Base-by-base conservation (phyloP, 2,329 filamentous ascomycete genomes). In the Monosporascus cannonballus region DNA sequence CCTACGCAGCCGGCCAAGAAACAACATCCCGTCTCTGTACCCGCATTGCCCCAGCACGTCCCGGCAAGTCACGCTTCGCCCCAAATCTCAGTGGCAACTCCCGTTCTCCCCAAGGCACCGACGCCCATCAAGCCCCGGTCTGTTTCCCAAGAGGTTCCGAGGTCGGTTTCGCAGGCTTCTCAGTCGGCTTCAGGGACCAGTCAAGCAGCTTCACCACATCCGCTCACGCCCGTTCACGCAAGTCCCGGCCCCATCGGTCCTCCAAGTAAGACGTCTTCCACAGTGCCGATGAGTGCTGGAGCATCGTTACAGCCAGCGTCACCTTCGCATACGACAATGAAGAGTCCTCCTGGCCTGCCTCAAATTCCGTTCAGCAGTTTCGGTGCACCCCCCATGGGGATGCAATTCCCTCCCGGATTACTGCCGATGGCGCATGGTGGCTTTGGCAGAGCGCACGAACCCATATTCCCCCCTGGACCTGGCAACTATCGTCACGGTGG, bases 121-220 rank as follows among this genome's bases (percentile, higher is more conserved):
- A 92, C 89, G 14, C 89, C 91, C 8, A 86, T 84, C 58, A 87
- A 88, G 56, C 80, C 85, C 38, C 85, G 90, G 51, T 89, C 92
- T 55, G 73, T 83, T 47, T 94, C 90, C 8, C 90, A 95, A 58
- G 90, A 94, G 67, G 86, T 85, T 25, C 84, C 84, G 9, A 83
- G 85, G 65, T 76, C 81, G 7, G 81, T 84, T 49, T 88, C 90
- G 3, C 84, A 87, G 56, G 81, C 84, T 3, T 85, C 89, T 1
- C 82, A 87, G 65, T 79, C 86, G 56, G 74, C 73, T 42, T 76
- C 76, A 7, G 72, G 68, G 4, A 67, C 75, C 18, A 84, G 79
- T 58, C 80, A 84, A 55, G 79, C 77, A 55, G 74, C 76, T 9
- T 85, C 83, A 34, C 81, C 84, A 49, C 82, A 83, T 61, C 73